Base-by-base conservation (phyloP, 495 filamentous ascomycete species). In the Xylaria scruposa region DNA sequence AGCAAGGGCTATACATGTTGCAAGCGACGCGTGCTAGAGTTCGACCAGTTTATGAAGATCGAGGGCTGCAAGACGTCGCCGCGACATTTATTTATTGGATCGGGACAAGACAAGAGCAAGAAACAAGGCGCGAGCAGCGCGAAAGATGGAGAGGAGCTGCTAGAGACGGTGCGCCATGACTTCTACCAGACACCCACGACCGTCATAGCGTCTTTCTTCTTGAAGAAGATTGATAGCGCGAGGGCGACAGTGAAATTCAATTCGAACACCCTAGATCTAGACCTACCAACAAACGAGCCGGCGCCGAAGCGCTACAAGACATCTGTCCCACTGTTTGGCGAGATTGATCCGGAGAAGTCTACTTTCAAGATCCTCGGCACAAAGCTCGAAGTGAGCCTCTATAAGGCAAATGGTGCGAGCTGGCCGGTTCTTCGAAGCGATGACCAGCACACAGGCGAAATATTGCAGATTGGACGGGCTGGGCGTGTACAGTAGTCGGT, bases 1-100 rank as follows among this genome's bases (percentile, higher is more conserved):
- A 95, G 91, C 80, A 99, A 99, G 84, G 96, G 96, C 10, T 99
- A 95, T 87, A 93, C 89, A 33, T 99, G 96, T 86, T 99, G 96
- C 84, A 98, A 98, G 88, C 85, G 92, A 75, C 89, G 93, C 24
- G 96, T 99, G 62, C 85, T 99, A 31, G 96, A 99, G 78, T 99
- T 99, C 77, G 96, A 99, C 80, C 91, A 98, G 82, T 99, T 99
- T 81, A 89, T 99, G 91, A 94, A 92, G 81, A 94, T 99, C 61
- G 89, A 92, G 65, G 96, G 96, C 1, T 99, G 96, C 82, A 89
- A 89, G 77, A 92, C 91, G 38, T 95, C 94, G 80, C 85, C 87
- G 62, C 86, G 86, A 72, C 96, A 99, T 83, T 78, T 97, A 70
- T 98, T 97, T 80, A 85, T 97, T 44, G 97, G 95, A 0, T 93